Base-by-base conservation (phyloP, 2,329 filamentous ascomycete genomes). In the Beauveria sp. region DNA sequence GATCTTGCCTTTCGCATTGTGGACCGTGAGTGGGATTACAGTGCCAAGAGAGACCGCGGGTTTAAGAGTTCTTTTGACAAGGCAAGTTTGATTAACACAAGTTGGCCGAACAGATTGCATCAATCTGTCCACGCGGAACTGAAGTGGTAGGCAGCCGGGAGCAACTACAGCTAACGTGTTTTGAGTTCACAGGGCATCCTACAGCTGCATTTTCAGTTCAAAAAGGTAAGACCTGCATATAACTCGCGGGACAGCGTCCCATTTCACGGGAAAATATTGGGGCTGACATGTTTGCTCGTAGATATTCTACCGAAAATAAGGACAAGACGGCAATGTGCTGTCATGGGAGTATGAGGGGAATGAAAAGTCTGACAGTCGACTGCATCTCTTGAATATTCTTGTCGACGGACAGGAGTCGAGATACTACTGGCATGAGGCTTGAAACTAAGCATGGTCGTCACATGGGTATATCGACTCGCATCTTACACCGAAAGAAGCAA, bases 21-120 rank as follows among this genome's bases (percentile, higher is more conserved):
- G 45, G 95, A 99, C 75, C 93, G 95, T 66, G 95, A 99, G 75
- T 99, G 95, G 95, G 95, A 99, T 74, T 99, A 97, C 73, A 96
- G 91, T 73, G 91, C 93, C 3, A 98, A 97, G 77, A 85, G 88
- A 68, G 95, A 99, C 69, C 85, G 95, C 63, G 96, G 95, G 1
- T 99, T 98, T 77, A 93, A 86, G 73, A 97, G 93, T 75, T 96
- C 90, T 65, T 99, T 98, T 74, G 95, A 99, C 76, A 97, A 96
- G 87, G 91, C 95, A 85, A 66, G 84, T 77, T 50, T 59, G 55
- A 60, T 58, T 63, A 60, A 18, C 16, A 47, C 9, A 42, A 30
- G n/a, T 30, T 26, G 56, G 22, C 24, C 10, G 46, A 24, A 14
- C 30, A 28, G 4, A 51, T 20, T 28, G 24, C 30, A 34, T 34